A percentile compares a stretch with the other conserved stretches of the same genome.
Evolutionary conservation across 2,329 filamentous ascomycete species (phyloP).

Genomic region (Neocatenulostroma microsporum): DNA sequence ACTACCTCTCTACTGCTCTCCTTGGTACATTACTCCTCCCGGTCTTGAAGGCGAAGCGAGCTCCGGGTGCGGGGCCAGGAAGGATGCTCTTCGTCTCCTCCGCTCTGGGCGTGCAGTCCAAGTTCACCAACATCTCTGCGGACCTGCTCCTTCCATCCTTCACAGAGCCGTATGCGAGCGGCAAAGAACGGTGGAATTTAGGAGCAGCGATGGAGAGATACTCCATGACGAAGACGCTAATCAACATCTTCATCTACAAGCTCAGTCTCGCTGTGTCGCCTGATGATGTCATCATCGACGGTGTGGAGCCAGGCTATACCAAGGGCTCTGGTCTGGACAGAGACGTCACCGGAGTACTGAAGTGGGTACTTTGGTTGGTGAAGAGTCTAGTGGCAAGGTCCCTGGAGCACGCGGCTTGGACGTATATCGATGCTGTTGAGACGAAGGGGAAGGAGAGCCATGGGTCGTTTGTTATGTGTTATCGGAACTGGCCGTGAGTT

Average conservation of each 20-base stretch:
- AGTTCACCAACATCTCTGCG: too few relatives aligned
- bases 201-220: not conserved
- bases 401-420: not conserved
- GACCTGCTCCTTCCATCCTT: too few relatives aligned
- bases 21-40: slow-evolving; percentile 45
- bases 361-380: not conserved
- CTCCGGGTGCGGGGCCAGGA: too few relatives aligned
- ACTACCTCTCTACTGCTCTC: slow-evolving; percentile 49
- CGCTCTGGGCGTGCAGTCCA: too few relatives aligned
- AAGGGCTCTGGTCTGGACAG: not conserved
- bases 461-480: not conserved
- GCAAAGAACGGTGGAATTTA: not conserved
- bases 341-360: not conserved
- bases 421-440: not conserved
- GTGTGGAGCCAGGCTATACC: not conserved
- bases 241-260: not conserved
- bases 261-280: not conserved
- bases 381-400: not conserved
- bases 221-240: not conserved
- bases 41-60: slow-evolving; percentile 29
- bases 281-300: not conserved
- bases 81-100: too few relatives aligned
- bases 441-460: not conserved
- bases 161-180: too few relatives aligned
- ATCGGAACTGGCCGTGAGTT: not conserved